These are phyloP conservation scores for Globisporangium mamillatum DNA, from an alignment of 352 stramenopile genomes.

Conservation along the genomic window DNA sequence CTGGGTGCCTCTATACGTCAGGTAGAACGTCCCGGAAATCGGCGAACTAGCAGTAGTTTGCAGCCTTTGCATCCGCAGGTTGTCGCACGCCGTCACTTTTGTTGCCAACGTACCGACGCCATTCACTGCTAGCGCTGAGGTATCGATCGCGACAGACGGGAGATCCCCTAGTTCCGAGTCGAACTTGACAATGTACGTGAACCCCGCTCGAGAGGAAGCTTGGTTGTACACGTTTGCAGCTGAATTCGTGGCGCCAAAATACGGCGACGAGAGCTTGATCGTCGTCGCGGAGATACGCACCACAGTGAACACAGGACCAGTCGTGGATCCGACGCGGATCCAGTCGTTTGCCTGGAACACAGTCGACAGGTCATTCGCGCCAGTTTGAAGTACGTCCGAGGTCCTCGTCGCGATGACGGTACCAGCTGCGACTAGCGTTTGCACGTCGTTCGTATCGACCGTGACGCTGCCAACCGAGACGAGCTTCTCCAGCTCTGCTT, in stretches of 20 bases:
- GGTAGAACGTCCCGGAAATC: constrained; percentile 84
- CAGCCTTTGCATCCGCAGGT: constrained; percentile 74
- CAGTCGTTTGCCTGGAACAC: constrained; percentile 87
- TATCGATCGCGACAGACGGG: constrained; percentile 48
- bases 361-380: constrained; percentile 41
- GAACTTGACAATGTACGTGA: constrained; percentile 73
- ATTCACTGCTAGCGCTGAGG: constrained; percentile 37
- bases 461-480: constrained; percentile 78
- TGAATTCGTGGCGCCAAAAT: constrained; percentile 50
- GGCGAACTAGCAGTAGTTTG: constrained; percentile 41
- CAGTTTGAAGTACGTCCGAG: constrained; percentile 64
- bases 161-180: constrained; percentile 76
- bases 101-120: constrained; percentile 26
- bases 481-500: constrained; percentile 82
- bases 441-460: constrained; percentile 88
- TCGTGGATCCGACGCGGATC: constrained; percentile 86
- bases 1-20: constrained; percentile 64
- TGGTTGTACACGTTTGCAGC: constrained; percentile 86
- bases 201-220: constrained; percentile 34
- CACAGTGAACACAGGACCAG: constrained; percentile 87
- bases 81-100: constrained; percentile 85
- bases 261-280: constrained; percentile 89
- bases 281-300: constrained; percentile 47
- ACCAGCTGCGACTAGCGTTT: constrained; percentile 48
- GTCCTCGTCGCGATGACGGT: constrained; percentile 78